Evolutionary conservation across 2,329 filamentous ascomycete genomes (phyloP), one percentile per base, ranked within the genome.

Genomic region (Nakataea oryzae): DNA sequence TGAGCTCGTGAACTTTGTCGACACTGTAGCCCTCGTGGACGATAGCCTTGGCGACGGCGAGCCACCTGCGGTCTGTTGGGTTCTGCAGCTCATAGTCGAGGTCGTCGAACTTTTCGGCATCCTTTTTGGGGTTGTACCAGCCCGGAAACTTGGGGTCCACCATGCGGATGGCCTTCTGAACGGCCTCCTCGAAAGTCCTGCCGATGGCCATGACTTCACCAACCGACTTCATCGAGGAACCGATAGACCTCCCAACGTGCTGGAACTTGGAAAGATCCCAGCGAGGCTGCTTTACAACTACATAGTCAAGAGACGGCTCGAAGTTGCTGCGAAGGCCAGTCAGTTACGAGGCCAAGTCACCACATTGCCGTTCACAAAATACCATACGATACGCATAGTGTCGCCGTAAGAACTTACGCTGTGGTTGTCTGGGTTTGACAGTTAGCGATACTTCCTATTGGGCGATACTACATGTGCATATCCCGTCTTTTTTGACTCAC

Each of bases 251-350:
- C 82, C 96, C 96, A 67, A 99, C 95, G 71, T 97, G 93, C 79
- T 97, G 93, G 83, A 99, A 99, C 81, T 99, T 99, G 81, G 90
- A 87, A 72, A 99, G 77, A 82, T 99, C 95, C 95, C 95, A 99
- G 72, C 95, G 87, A 69, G 95, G 95, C 69, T 99, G 97, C 82
- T 99, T 99, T 69, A 92, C 96, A 67, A 99, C 95, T 67, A 99
- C 91, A 75, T 99, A 99, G 73, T 99, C 95, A 66, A 99, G 81
- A 65, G 91, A 96, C 61, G 95, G 95, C 77, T 99, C 95, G 73
- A 99, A 99, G 82, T 97, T 97, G 72, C 41, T 50, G 21, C 14
- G 21, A 50, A n/a, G 41, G 8, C 9, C 8, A 17, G 41, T 50
- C 41, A 50, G 21, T n/a, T n/a, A n/a, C n/a, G 3, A 50, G 21